These are phyloP conservation scores for Aegilops speltoides DNA, from an alignment of 176 grass and related monocot species.

Conservation along the genomic window DNA sequence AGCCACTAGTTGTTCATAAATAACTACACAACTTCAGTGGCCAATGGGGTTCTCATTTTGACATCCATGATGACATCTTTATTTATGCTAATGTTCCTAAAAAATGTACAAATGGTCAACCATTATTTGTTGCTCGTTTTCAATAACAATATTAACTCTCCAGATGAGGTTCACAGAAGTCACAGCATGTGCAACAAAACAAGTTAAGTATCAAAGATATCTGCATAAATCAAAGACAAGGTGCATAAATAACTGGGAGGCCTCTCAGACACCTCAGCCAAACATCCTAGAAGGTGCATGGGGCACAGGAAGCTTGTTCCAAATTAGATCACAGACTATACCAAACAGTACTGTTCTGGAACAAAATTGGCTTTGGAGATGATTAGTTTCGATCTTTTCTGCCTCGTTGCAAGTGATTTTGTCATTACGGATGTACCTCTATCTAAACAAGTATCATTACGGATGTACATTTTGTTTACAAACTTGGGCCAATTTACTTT, in stretches of 20 bases:
- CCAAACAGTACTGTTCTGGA: not conserved
- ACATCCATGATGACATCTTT: not conserved
- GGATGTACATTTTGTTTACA: too few relatives aligned
- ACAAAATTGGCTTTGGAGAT: not conserved
- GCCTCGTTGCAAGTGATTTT: not conserved
- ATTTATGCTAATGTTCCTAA: not conserved
- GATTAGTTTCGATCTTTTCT: not conserved
- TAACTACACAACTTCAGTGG: not conserved
- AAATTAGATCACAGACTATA: not conserved
- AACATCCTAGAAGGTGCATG: not conserved
- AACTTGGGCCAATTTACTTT: too few relatives aligned
- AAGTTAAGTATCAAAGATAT: not conserved
- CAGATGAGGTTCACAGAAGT: not conserved
- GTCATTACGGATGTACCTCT: not conserved
- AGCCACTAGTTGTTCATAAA: not conserved
- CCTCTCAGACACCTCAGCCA: not conserved
- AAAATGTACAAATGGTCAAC: not conserved
- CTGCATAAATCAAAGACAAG: not conserved
- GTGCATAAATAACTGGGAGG: not conserved
- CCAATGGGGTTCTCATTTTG: not conserved
- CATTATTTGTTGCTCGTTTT: not conserved
- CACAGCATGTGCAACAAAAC: not conserved
- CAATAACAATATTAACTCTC: not conserved
- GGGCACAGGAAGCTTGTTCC: not conserved
- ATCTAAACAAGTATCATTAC: not conserved